Evolutionary conservation across 805 yeast species (phyloP), one percentile per base, ranked within the genome.

Genomic region (Teunomyces gatunensis): DNA sequence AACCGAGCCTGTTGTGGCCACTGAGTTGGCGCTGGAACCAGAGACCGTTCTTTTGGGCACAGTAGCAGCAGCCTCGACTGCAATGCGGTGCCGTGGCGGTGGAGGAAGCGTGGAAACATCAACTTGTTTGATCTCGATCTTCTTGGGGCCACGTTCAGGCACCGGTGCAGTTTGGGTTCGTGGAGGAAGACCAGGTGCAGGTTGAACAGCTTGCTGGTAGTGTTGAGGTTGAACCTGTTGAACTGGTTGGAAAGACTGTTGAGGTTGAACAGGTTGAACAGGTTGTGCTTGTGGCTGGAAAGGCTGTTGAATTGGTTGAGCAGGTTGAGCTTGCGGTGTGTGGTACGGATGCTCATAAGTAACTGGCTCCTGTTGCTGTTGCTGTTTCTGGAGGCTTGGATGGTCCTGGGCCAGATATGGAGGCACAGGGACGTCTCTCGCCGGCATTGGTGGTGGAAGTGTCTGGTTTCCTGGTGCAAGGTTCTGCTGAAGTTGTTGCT

Each of bases 281-380:
- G 17, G 17, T 15, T n/a, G n/a, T n/a, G 12, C 6, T 29, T n/a
- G 12, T 29, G 7, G 32, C 12, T 12, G 32, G 10, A 29, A n/a
- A 2, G 12, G 32, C 9, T n/a, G 33, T 30, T 30, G 34, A 32
- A 3, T 9, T 15, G 17, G 34, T 13, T 13, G 15, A 4, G 10
- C 6, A 6, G 13, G 27, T 25, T 25, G 27, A 6, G 6, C 25
- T 9, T 25, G 27, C 1, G 48, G 49, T 3, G 42, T 50, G 34
- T 39, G 54, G 28, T 46, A 47, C 3, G 72, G 69, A 46, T 59
- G 65, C 3, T 81, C 81, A 6, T 80, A 27, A 3, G 43, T 25
- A 13, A 29, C 25, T 20, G 34, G 28, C 20, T 18, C 15, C 28
- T 30, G 29, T 28, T 6, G 39, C 18, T 6, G 39, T 13, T 6